Evolutionary conservation across 177 flowering plant species (phyloP).

Genomic region (Vitis hybrid): DNA sequence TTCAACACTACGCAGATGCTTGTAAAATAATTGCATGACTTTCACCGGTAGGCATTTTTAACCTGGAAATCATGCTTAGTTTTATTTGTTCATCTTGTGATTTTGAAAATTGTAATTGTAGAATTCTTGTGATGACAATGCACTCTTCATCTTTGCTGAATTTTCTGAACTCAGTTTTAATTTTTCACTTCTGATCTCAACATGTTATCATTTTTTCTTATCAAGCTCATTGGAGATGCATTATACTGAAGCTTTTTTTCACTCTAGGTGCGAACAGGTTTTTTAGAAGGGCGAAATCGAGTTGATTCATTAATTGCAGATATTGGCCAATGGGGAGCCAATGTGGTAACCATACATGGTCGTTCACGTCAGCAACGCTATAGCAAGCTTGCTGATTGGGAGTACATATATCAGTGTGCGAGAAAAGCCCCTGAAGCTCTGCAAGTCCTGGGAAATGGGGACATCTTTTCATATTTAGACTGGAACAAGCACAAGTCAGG

Average conservation of each 20-base stretch:
- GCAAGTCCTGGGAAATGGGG: constrained; percentile 94
- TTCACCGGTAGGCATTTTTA: neutral
- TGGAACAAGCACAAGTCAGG: constrained; percentile 77
- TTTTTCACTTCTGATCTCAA: no score
- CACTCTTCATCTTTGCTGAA: no score
- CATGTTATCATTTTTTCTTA: no score
- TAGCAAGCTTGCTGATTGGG: constrained; percentile 97
- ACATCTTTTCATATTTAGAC: constrained; percentile 78
- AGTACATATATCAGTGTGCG: constrained; percentile 78
- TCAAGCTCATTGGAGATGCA: no score
- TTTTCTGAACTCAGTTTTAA: no score
- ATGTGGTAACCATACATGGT: constrained; percentile 90
- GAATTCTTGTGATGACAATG: neutral
- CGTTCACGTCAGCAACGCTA: constrained; percentile 96
- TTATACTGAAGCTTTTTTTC: constrained; percentile 2
- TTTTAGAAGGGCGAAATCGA: constrained; percentile 88
- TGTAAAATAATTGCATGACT: neutral
- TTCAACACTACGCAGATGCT: neutral
- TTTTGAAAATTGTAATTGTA: no score
- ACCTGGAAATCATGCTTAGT: neutral
- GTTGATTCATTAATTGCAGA: constrained; percentile 80
- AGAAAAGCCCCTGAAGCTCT: constrained; percentile 56
- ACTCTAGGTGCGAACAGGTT: constrained; percentile 82
- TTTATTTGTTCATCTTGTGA: neutral
- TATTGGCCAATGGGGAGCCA: constrained; percentile 85